Evolutionary conservation across 768 basidiomycete genomes (phyloP).

Genomic region (Cystofilobasidium bisporidii): DNA sequence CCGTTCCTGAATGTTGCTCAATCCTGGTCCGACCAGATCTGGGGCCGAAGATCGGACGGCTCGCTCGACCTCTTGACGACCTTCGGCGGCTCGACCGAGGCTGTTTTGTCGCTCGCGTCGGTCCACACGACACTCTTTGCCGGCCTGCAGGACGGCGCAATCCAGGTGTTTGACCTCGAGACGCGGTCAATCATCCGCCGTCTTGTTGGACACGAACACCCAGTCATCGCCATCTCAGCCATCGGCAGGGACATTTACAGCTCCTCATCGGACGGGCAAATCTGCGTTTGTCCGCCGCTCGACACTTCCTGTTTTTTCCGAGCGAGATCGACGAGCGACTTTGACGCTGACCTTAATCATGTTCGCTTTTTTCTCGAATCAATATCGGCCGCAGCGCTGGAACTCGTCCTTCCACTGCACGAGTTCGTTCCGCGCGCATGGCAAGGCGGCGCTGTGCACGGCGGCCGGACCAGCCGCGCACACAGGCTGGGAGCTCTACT

Average conservation of each 20-base stretch:
- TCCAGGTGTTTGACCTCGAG: slow-evolving; percentile 27
- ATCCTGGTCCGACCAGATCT: too few species aligned
- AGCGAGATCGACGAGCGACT: not conserved
- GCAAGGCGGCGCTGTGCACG: slow-evolving; percentile 47
- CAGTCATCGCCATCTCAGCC: not conserved
- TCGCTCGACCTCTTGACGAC: not conserved
- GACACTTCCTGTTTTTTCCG: not conserved
- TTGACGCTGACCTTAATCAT: not conserved
- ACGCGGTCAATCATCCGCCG: slow-evolving; percentile 10
- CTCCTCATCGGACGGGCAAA: slow-evolving; percentile 13
- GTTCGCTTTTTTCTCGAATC: too few species aligned
- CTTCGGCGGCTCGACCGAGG: slow-evolving; percentile 21
- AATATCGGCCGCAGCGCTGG: slow-evolving; percentile 67
- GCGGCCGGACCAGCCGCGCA: slow-evolving; percentile 44
- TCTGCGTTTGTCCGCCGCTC: slow-evolving; percentile 12
- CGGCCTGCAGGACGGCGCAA: slow-evolving; percentile 27
- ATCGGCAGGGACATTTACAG: slow-evolving; percentile 20
- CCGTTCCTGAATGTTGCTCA: too few species aligned
- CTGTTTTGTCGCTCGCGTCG: slow-evolving; percentile 21
- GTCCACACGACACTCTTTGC: slow-evolving; percentile 24
- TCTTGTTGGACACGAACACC: slow-evolving; percentile 16
- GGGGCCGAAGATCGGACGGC: not conserved
- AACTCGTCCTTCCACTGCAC: slow-evolving; percentile 76
- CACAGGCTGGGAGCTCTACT: slow-evolving; percentile 46
- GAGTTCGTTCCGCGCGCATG: slow-evolving; percentile 54